Conservation (phyloP, 352 stramenopile species). For the Globisporangium parvum region DNA sequence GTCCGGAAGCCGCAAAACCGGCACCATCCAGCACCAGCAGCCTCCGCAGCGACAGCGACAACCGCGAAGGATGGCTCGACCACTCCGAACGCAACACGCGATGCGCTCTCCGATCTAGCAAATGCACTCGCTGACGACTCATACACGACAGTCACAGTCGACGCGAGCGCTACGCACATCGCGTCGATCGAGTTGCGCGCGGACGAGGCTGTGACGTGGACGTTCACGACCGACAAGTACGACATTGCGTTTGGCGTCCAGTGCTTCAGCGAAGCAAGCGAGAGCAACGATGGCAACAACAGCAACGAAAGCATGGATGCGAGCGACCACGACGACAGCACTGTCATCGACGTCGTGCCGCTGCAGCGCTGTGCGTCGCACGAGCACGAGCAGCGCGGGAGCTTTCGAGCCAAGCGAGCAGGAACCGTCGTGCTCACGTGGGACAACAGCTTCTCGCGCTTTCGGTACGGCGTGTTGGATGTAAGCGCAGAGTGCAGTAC, state of each 20-base stretch:
- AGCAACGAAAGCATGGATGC: slow-evolving; percentile 22
- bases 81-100: background rate
- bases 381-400: slow-evolving; percentile 28
- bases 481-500: background rate
- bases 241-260: slow-evolving; percentile 51
- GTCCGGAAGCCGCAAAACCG: slow-evolving; percentile 47
- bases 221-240: slow-evolving; percentile 37
- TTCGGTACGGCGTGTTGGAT: slow-evolving; percentile 25
- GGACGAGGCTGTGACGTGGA: slow-evolving; percentile 41
- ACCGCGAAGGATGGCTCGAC: background rate
- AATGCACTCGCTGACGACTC: slow-evolving; percentile 13
- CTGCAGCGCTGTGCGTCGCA: slow-evolving; percentile 27
- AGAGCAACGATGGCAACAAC: slow-evolving; percentile 19
- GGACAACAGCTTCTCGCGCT: slow-evolving; percentile 55
- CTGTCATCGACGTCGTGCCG: slow-evolving; percentile 22
- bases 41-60: background rate
- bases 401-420: slow-evolving; percentile 21
- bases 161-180: slow-evolving; percentile 34
- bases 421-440: slow-evolving; percentile 53
- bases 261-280: slow-evolving; percentile 32
- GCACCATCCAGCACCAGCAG: slow-evolving; percentile 20
- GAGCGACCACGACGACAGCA: slow-evolving; percentile 15
- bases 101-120: slow-evolving; percentile 32
- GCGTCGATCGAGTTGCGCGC: slow-evolving; percentile 41
- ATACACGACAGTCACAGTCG: slow-evolving; percentile 28